Evolutionary conservation across 495 filamentous ascomycete genomes (phyloP).

Genomic region (Tuber aestivum): DNA sequence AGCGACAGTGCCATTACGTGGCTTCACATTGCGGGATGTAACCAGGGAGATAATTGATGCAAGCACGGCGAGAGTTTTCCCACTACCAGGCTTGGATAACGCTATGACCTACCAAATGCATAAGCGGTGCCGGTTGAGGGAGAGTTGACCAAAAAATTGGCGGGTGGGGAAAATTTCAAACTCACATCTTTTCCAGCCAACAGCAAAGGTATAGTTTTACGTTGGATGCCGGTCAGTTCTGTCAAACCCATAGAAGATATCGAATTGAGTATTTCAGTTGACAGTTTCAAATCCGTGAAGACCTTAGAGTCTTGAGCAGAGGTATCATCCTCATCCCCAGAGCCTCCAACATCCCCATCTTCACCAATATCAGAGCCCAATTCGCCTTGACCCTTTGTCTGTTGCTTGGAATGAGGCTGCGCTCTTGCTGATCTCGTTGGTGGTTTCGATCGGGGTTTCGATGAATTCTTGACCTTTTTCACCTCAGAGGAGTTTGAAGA

Average conservation of each 20-base stretch:
- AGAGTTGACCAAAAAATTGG: background rate
- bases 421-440: conserved; percentile 11
- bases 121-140: conserved; percentile 8
- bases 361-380: conserved; percentile 8
- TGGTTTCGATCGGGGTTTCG: background rate
- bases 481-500: conserved; percentile 20
- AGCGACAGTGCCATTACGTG: conserved; percentile 69
- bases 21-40: conserved; percentile 22
- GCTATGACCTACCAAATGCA: conserved; percentile 29
- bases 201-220: conserved; percentile 26
- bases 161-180: conserved; percentile 1
- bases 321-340: conserved; percentile 10
- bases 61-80: conserved; percentile 32
- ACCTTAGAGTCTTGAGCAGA: background rate
- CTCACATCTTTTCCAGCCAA: conserved; percentile 36
- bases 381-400: background rate
- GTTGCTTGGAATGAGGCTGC: conserved; percentile 1
- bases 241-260: conserved; percentile 29
- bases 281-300: conserved; percentile 32
- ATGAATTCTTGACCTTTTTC: conserved; percentile 8
- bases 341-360: conserved; percentile 9
- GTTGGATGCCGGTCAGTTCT: conserved; percentile 30
- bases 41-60: conserved; percentile 34
- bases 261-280: conserved; percentile 23
- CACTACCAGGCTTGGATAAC: conserved; percentile 28